Evolutionary conservation across 139 green algal species (phyloP), one percentile per base, ranked within the genome.

Genomic region (Chlorella vulgaris): DNA sequence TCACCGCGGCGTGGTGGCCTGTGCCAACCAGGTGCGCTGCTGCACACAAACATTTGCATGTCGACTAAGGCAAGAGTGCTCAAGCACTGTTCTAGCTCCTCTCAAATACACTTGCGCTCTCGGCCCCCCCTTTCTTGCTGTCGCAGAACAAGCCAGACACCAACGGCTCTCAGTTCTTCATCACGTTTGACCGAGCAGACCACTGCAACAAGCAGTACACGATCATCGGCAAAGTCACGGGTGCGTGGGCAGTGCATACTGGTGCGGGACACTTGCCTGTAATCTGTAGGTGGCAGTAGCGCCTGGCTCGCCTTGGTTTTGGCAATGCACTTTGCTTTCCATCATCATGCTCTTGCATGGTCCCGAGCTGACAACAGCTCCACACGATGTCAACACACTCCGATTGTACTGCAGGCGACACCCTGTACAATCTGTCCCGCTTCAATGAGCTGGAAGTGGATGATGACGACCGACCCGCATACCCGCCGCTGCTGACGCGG

Each of bases 1-100:
- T 31, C 94, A 94, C 80, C 91, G 95, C 28, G 96, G 96, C 29
- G 80, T 98, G 38, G 86, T 99, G 73, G 96, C 96, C 19, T 98
- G 95, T 78, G 96, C 97, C 61, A 98, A 98, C 81, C 62, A 84
- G 83, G 74, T 60, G 35, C 38, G 10, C 36, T 31, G 1, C 66
- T 53, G 19, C 15, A 19, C 66, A 73, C 26, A 2, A 1, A 40
- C 63, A 19, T 28, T 22, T 33, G 15, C 63, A 29, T 70, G 3
- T 3, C 8, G 26, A 26, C 15, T 31, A 38, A 15, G 2, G 24
- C 21, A 31, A 38, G 7, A 19, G 22, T 5, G 21, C 8, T 31
- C 15, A 8, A 67, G 24, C 26, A 31, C 60, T 19, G n/a, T 40
- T 1, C 31, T 36, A 22, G 19, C 24, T 2, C 5, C 39, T 53